phyloP scores from a whole-genome alignment of 2,329 filamentous ascomycete genomes.

The Pseudogymnoascus sp. region DNA sequence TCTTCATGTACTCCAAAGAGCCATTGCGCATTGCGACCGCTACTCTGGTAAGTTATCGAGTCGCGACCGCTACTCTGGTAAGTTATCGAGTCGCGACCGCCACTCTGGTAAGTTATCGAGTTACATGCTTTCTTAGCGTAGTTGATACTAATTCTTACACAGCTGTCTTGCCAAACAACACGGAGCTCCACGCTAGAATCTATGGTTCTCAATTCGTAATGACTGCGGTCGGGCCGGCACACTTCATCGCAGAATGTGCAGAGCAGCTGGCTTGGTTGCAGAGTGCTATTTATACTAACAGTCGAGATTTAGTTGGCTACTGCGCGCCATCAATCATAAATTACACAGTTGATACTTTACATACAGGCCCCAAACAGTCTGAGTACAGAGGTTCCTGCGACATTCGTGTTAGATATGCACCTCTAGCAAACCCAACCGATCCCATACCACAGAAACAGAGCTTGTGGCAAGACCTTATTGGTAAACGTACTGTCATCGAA shows the following conservation, averaged over 20 bases:
- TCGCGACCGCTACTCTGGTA: neutral
- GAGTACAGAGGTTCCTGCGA: neutral
- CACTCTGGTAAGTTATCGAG: neutral
- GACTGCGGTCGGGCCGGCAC: neutral
- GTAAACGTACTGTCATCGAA: neutral
- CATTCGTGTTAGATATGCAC: neutral
- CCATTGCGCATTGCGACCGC: neutral
- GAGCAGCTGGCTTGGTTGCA: neutral
- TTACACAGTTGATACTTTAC: neutral
- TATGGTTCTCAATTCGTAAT: neutral
- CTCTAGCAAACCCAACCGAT: neutral
- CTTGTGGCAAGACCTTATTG: neutral
- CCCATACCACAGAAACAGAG: neutral
- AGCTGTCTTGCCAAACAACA: constrained; percentile 3
- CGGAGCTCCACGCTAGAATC: neutral
- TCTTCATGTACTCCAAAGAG: neutral
- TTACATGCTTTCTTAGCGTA: neutral
- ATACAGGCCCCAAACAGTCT: neutral
- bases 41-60: no score
- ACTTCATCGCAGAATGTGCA: neutral
- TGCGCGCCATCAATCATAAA: neutral
- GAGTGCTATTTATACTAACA: neutral
- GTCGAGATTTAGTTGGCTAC: neutral
- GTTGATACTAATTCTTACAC: neutral
- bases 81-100: neutral